Conservation (phyloP, 2,329 filamentous ascomycete genomes). For the Cladorrhinum sp. region DNA sequence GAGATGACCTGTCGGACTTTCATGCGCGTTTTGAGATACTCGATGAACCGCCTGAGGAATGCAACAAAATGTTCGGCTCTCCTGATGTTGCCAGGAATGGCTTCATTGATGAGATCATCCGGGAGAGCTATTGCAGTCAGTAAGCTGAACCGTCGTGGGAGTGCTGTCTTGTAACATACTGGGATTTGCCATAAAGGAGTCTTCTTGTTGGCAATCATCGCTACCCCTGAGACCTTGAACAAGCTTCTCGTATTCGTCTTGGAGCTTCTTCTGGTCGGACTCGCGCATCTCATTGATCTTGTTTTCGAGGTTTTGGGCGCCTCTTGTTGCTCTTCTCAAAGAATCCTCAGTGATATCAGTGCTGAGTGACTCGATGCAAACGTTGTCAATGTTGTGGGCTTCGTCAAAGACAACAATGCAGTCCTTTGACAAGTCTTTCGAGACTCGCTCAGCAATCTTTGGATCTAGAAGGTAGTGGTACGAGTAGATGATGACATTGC, state of each 20-base stretch:
- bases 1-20: constrained; percentile 97
- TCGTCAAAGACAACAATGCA: constrained; percentile 99
- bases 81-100: constrained; percentile 92
- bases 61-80: constrained; percentile 94
- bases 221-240: constrained; percentile 87
- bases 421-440: constrained; percentile 93
- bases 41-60: constrained; percentile 94
- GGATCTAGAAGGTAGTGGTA: constrained; percentile 98
- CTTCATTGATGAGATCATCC: constrained; percentile 91
- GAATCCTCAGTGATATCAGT: constrained; percentile 97
- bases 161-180: constrained; percentile 33
- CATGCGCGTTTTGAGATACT: constrained; percentile 97
- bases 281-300: constrained; percentile 93
- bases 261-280: constrained; percentile 90
- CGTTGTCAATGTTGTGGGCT: constrained; percentile 98
- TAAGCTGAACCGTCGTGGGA: not conserved
- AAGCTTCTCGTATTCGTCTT: constrained; percentile 92
- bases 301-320: constrained; percentile 84
- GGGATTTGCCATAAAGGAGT: constrained; percentile 96
- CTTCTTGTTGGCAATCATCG: constrained; percentile 86
- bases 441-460: constrained; percentile 94
- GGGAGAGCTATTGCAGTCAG: constrained; percentile 62
- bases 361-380: constrained; percentile 95
- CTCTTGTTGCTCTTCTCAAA: constrained; percentile 81
- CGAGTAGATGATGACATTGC: constrained; percentile 99